Percentiles rank a stretch among this genome's conserved stretches.
Conservation (phyloP, 1,139 yeast genomes). For the Suhomyces wounanorum region DNA sequence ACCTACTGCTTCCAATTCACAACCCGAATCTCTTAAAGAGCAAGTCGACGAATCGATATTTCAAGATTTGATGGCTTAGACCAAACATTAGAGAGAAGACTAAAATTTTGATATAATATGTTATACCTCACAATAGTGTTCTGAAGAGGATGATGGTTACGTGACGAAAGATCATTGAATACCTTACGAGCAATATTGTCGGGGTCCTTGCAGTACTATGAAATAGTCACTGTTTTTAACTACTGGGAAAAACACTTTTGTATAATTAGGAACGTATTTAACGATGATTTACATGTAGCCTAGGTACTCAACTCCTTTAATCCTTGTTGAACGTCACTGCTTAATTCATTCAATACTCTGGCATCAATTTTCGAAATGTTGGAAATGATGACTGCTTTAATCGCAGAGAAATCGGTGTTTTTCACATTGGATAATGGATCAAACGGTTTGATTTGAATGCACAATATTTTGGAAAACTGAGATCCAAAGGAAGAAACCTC, state of each 20-base stretch:
- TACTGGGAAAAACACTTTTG: constrained; percentile 7
- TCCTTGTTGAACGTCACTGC: constrained; percentile 2
- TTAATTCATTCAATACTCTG: constrained; percentile 33
- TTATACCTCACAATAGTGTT: neutral
- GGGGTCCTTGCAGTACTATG: neutral
- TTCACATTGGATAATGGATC: constrained; percentile 65
- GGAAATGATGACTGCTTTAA: constrained; percentile 31
- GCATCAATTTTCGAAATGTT: constrained; percentile 35
- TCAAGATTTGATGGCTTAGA: constrained; percentile 5
- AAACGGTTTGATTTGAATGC: constrained; percentile 58
- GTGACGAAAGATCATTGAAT: neutral
- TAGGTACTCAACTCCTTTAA: constrained; percentile 5
- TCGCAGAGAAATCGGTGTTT: constrained; percentile 36
- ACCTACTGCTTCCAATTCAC: neutral
- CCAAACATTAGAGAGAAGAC: neutral
- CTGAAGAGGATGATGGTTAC: neutral
- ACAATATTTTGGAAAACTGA: constrained; percentile 69
- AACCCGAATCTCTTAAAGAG: constrained; percentile 7
- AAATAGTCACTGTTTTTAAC: neutral
- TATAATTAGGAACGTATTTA: constrained; percentile 11
- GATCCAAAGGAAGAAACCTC: constrained; percentile 82
- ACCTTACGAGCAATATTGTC: neutral
- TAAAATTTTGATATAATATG: neutral
- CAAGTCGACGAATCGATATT: constrained; percentile 4
- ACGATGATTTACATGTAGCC: neutral